Evolutionary conservation across 2,329 filamentous ascomycete genomes (phyloP), one percentile per base, ranked within the genome.

Genomic region (Plenodomus biglobosus): DNA sequence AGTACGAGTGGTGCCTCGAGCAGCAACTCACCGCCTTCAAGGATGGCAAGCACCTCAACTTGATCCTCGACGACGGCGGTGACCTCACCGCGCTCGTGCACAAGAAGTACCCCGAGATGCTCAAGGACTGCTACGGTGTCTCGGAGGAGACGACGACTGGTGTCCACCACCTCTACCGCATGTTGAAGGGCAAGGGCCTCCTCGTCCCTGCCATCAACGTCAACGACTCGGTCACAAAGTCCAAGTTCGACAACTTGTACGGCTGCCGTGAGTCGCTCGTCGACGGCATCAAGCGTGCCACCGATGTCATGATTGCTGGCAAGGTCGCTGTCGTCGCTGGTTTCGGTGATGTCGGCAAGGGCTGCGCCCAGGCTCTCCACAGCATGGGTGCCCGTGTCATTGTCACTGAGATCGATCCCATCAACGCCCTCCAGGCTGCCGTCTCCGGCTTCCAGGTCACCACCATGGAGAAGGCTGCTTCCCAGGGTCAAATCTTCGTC

Each of bases 191-290:
- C 72, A 84, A 84, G 75, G 73, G 74, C 50, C 90, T 97, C 61
- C 87, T 96, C 57, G 89, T 96, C 63, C 94, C 94, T 64, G 84
- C 92, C 78, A 73, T 97, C 86, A 99, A 99, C 79, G 92, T 99
- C 84, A 97, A 99, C 82, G 92, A 99, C 86, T 92, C 88, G 52
- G 92, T 99, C 74, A 99, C 94, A 78, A 99, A 97, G 87, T 96
- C 91, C 80, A 99, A 99, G 85, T 99, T 99, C 76, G 94, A 97
- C 85, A 99, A 99, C 87, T 81, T 97, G 62, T 99, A 97, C 85
- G 92, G 94, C 73, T 97, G 94, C 90, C 87, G 91, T 75, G 94
- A 97, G 83, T 96, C 92, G 59, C 88, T 99, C 69, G 86, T 99
- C 71, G 94, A 99, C 77, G 94, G 94, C 76, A 97, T 99, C 86